A percentile compares a stretch with the other conserved stretches of the same genome.
phyloP scores from a whole-genome alignment of 2,329 filamentous ascomycete species.

The Epichloe typhina region DNA sequence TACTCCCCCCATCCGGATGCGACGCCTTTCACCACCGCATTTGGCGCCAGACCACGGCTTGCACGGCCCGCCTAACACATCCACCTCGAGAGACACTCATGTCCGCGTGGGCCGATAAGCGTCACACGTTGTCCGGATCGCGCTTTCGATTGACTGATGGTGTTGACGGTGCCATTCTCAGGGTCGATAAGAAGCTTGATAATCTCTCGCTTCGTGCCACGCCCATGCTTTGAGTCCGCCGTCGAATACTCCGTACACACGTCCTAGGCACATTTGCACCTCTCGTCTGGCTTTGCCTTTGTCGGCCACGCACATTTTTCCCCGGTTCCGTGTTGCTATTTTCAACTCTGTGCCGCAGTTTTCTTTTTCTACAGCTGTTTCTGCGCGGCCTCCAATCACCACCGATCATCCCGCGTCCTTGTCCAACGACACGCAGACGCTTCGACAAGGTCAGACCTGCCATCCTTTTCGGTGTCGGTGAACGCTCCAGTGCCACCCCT shows the following conservation, averaged over 20 bases:
- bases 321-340: background rate
- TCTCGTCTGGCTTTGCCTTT: background rate
- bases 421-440: conserved; percentile 4
- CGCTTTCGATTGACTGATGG: background rate
- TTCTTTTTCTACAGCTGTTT: background rate
- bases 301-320: background rate
- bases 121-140: background rate
- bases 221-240: background rate
- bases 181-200: background rate
- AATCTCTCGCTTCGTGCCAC: background rate
- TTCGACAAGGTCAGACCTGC: background rate
- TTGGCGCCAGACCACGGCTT: background rate
- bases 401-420: background rate
- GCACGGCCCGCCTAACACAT: background rate
- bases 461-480: conserved; percentile 8
- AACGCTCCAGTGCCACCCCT: conserved; percentile 13
- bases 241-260: background rate
- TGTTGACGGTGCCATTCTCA: background rate
- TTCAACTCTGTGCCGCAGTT: background rate
- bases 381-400: background rate
- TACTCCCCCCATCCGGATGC: background rate
- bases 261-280: background rate
- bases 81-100: background rate
- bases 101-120: conserved; percentile 2
- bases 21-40: background rate